Evolutionary conservation across 371 early-diverging fungal genomes (phyloP).

Genomic region (Smittium culicis): DNA sequence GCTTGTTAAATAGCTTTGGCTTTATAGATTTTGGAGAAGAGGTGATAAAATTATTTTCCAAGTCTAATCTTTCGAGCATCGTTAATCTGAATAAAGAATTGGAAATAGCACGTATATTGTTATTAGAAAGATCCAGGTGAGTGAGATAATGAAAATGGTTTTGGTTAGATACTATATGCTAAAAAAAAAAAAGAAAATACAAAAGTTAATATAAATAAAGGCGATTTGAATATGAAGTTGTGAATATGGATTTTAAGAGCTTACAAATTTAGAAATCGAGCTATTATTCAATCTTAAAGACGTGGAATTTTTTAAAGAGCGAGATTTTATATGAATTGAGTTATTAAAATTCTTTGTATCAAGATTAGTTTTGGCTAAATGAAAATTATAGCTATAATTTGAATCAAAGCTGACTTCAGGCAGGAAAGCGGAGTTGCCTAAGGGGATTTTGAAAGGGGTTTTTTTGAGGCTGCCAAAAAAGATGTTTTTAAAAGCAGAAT

Average conservation of each 20-base stretch:
- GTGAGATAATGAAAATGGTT: neutral
- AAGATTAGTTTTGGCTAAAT: too few species aligned
- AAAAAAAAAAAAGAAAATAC: neutral
- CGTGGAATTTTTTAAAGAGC: too few species aligned
- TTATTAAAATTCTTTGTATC: too few species aligned
- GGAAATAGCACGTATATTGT: neutral
- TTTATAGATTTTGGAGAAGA: neutral
- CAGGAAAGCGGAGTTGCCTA: too few species aligned
- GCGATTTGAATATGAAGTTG: neutral
- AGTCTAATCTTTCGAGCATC: neutral
- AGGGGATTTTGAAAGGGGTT: too few species aligned
- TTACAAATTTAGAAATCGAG: neutral
- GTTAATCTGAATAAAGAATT: neutral
- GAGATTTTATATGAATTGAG: too few species aligned
- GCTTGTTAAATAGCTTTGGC: neutral
- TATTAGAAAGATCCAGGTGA: neutral
- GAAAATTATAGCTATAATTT: too few species aligned
- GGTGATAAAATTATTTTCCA: neutral
- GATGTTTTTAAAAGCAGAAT: too few species aligned
- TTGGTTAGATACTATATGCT: neutral
- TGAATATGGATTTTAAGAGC: neutral
- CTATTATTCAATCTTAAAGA: too few species aligned
- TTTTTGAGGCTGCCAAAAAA: too few species aligned
- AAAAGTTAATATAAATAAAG: neutral
- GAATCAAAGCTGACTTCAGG: too few species aligned